These are phyloP conservation scores for Casuarina cunninghamiana DNA, from an alignment of 306 rosid genomes.

Conservation along the genomic window DNA sequence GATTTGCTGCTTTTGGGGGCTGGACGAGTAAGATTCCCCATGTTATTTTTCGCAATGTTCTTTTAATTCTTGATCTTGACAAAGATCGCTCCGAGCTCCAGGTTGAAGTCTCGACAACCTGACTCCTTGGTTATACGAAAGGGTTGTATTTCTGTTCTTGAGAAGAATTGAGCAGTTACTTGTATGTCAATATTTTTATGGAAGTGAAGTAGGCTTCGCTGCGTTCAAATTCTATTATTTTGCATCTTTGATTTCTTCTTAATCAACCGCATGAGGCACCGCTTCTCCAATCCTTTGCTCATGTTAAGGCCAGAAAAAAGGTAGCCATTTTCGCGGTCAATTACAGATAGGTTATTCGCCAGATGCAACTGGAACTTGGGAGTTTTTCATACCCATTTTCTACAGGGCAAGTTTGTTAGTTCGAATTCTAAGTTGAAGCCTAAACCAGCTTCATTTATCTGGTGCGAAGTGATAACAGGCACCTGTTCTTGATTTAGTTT, in stretches of 20 bases:
- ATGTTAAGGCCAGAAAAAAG: not conserved
- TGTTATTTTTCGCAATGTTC: constrained; percentile 22
- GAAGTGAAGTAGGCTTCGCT: constrained; percentile 7
- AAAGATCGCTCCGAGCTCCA: constrained; percentile 5
- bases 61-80: constrained; percentile 34
- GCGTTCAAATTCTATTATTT: constrained; percentile 6
- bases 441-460: too few relatives aligned
- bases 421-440: too few relatives aligned
- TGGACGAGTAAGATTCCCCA: constrained; percentile 8
- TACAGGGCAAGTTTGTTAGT: too few relatives aligned
- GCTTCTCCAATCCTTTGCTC: not conserved
- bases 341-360: not conserved
- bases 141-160: constrained; percentile 22
- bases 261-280: not conserved
- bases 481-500: too few relatives aligned
- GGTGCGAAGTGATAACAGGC: too few relatives aligned
- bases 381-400: too few relatives aligned
- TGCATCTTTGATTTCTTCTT: constrained; percentile 14
- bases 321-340: not conserved
- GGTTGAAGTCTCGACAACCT: constrained; percentile 26
- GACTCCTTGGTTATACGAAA: constrained; percentile 16
- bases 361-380: too few relatives aligned
- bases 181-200: constrained; percentile 24
- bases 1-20: constrained; percentile 24
- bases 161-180: constrained; percentile 25